phyloP scores from a whole-genome alignment of 106 monocot species.

The Dactylorhiza incarnata region DNA sequence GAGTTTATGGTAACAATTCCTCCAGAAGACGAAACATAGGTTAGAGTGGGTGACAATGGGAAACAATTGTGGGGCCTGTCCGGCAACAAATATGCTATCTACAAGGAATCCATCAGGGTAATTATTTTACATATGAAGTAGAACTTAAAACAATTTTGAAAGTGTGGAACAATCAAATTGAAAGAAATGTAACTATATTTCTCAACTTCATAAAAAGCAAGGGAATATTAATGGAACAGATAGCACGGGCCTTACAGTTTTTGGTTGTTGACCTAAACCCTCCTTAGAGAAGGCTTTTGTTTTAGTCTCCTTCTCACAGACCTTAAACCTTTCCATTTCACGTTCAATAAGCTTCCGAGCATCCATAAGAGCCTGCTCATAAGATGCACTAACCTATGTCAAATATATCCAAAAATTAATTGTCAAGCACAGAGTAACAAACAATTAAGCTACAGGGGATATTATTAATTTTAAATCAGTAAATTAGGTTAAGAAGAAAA shows the following conservation, averaged over 20 bases:
- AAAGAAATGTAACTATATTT: not conserved
- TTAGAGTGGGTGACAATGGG: not conserved
- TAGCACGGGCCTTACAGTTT: conserved; percentile 52
- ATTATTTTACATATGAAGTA: not conserved
- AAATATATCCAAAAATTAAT: conserved; percentile 57
- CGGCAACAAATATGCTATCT: not conserved
- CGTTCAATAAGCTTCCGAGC: conserved; percentile 93
- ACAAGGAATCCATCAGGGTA: not conserved
- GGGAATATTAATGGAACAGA: not conserved
- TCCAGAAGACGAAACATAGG: not conserved
- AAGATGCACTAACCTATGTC: conserved; percentile 80
- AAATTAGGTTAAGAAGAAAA: not conserved
- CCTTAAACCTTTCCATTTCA: conserved; percentile 98
- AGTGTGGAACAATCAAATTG: not conserved
- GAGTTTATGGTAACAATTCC: not conserved
- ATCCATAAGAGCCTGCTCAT: conserved; percentile 99
- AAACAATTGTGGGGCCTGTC: not conserved
- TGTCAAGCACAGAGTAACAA: conserved; percentile 33
- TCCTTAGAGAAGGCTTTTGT: conserved; percentile 99
- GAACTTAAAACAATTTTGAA: not conserved
- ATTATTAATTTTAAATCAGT: not conserved
- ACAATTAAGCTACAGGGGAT: not conserved
- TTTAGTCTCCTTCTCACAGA: conserved; percentile 98
- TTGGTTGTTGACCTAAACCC: conserved; percentile 95
- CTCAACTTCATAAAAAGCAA: not conserved